Evolutionary conservation across 192 early-diverging fungal species (phyloP).

Genomic region (Paraglomus brasilianum): DNA sequence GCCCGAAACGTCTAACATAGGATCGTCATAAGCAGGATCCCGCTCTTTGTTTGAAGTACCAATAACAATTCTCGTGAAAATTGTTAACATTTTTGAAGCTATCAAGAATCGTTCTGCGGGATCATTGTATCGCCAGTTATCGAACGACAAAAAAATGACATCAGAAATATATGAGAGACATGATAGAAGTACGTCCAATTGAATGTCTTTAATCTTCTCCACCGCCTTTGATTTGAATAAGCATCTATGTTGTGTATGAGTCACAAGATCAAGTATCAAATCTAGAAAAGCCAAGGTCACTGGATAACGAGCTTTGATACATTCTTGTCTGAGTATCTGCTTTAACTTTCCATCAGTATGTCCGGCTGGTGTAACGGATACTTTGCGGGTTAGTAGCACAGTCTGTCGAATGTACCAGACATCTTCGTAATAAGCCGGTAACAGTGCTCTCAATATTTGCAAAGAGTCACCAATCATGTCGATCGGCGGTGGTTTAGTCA

Average conservation of each 20-base stretch:
- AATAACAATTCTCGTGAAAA: constrained; percentile 39
- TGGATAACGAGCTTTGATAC: constrained; percentile 34
- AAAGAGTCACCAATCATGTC: constrained; percentile 37
- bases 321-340: constrained; percentile 25
- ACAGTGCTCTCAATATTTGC: constrained; percentile 30
- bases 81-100: constrained; percentile 33
- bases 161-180: constrained; percentile 40
- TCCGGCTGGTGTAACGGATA: neutral
- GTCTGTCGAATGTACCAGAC: constrained; percentile 34
- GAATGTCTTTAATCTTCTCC: constrained; percentile 9
- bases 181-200: constrained; percentile 36
- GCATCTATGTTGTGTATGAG: neutral
- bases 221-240: neutral
- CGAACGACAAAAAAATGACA: constrained; percentile 42
- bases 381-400: too few relatives aligned
- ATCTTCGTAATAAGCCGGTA: constrained; percentile 30
- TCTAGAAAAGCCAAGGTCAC: constrained; percentile 40
- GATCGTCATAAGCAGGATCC: constrained; percentile 12
- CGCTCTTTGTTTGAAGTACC: constrained; percentile 31
- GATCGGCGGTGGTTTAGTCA: constrained; percentile 35
- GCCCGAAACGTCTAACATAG: constrained; percentile 7
- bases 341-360: neutral
- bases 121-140: constrained; percentile 45
- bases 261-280: constrained; percentile 31
- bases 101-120: constrained; percentile 37